Evolutionary conservation across 805 yeast species (phyloP), one percentile per base, ranked within the genome.

Genomic region (Jamesozyma spencerorum): DNA sequence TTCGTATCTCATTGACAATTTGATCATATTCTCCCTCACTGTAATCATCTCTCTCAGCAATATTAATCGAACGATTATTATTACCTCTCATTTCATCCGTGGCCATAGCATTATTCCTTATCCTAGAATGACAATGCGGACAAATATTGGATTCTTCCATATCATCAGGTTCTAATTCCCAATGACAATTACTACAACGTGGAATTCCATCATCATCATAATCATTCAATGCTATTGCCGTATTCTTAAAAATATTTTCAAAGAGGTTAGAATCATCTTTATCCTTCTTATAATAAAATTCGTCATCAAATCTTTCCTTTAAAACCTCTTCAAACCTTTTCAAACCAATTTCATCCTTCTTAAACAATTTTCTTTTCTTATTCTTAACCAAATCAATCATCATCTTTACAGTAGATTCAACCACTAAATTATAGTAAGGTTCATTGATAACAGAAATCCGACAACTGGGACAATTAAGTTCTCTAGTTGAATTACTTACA

Each of bases 111-210:
- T 51, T 44, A 39, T 60, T 60, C 38, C 64, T 53, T 18, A 81
- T 70, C 26, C 75, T 55, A 42, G 74, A 62, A 4, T 81, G 81
- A 58, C 92, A 83, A 51, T 82, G 81, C 5, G 75, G 68, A 51
- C 92, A 83, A n/a, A 60, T 65, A 3, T 70, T 62, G 0, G 84
- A 86, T 27, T 51, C 57, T 26, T 47, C 50, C 37, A 48, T 42
- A 41, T 49, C 52, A 33, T 51, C 55, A 5, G 49, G 48, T 37
- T 51, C 55, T 6, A 81, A 77, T 51, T 83, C 90, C 90, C 90
- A 83, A 51, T 79, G 86, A 55, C 92, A 83, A 42, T 75, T 72
- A 6, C 82, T 74, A 53, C 92, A 83, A 40, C 90, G 61, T 0
- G 82, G 75, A 8, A 82, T 84, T 2, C 87, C 87, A 51, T 83